A percentile compares a stretch with the other conserved stretches of the same genome.
Conservation (phyloP, 495 filamentous ascomycete genomes). For the Daldinia concentrica region DNA sequence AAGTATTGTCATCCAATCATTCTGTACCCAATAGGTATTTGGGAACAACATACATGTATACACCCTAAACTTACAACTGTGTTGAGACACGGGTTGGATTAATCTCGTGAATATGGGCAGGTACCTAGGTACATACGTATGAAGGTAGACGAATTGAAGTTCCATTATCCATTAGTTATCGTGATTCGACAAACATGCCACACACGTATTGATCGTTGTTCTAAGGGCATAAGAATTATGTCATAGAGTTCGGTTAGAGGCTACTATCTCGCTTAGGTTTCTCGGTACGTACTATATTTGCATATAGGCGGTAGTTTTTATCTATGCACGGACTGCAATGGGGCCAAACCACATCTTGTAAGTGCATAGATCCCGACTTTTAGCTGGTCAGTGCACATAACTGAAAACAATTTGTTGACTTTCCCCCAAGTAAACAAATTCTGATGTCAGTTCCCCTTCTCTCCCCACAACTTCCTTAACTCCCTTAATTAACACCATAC, state of each 20-base stretch:
- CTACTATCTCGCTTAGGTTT: neutral
- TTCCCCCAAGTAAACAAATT: slow-evolving; percentile 31
- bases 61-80: neutral
- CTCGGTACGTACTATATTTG: neutral
- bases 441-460: slow-evolving; percentile 35
- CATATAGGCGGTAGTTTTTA: neutral
- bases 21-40: neutral
- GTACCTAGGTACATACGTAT: too few species aligned
- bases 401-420: slow-evolving; percentile 35
- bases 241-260: neutral
- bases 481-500: slow-evolving; percentile 33
- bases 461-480: slow-evolving; percentile 31
- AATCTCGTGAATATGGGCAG: neutral
- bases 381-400: slow-evolving; percentile 1
- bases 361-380: neutral
- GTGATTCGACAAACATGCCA: neutral
- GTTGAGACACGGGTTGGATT: neutral
- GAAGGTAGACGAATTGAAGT: neutral
- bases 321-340: neutral
- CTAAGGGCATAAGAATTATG: neutral
- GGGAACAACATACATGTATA: neutral
- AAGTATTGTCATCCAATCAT: neutral
- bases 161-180: neutral
- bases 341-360: neutral
- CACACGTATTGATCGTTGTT: neutral